Base-by-base conservation (phyloP, 139 green algal species). In the Spirogloea muscicola region DNA sequence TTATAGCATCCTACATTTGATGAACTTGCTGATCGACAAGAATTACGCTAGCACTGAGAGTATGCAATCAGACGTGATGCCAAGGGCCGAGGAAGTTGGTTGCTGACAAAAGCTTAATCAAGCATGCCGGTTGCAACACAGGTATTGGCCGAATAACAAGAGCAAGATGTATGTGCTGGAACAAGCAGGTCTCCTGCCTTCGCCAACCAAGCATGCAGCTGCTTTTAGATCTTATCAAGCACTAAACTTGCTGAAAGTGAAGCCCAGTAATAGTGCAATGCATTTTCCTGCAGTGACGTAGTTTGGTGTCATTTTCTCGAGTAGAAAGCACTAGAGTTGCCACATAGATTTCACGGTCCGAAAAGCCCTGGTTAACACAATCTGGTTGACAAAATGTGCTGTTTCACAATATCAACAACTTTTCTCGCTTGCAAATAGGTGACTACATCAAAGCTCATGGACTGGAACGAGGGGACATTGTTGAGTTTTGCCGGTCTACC, bases 81-180 rank as follows among this genome's bases (percentile, higher is more conserved):
- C n/a, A n/a, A n/a, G n/a, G n/a, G n/a, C n/a, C n/a, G n/a, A n/a
- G n/a, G n/a, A n/a, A n/a, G n/a, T n/a, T n/a, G n/a, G n/a, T n/a
- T n/a, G n/a, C n/a, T n/a, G n/a, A n/a, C n/a, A n/a, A n/a, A n/a
- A n/a, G n/a, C n/a, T n/a, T n/a, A n/a, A n/a, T n/a, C n/a, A n/a
- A n/a, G n/a, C n/a, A n/a, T n/a, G n/a, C n/a, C n/a, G n/a, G n/a
- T n/a, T n/a, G n/a, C n/a, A n/a, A n/a, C n/a, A n/a, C 68, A 76
- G 68, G 49, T 76, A 52, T 31, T 76, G 68, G 68, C 68, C 68
- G 29, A 76, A 76, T 51, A 76, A 76, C 29, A 33, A 38, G 49
- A 76, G 68, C 49, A 59, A 37, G n/a, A 76, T 76, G 68, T 76
- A 76, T 31, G 68, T 76, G n/a, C 49, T 76, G 18, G 68, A 76